Base-by-base conservation (phyloP, 2,329 filamentous ascomycete species). In the Triangularia setosa region DNA sequence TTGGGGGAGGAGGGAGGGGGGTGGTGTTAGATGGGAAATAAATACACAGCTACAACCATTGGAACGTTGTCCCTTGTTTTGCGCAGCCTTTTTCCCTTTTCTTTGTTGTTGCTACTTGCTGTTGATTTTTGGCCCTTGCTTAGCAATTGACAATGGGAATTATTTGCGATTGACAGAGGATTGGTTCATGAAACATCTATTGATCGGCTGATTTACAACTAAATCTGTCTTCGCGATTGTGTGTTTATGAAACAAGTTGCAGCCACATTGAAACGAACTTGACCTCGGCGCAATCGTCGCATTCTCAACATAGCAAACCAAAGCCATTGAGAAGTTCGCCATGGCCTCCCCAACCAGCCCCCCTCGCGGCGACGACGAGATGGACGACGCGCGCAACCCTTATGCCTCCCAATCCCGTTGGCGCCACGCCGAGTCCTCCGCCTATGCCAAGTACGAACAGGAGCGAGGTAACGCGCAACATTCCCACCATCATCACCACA, bases 391-490 rank as follows among this genome's bases (percentile, higher is more conserved):
- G 33, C 76, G 72, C 64, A 86, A 87, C 70, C 84, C 83, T 2
- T 77, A 88, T 71, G 81, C 82, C 40, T 88, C 86, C 8, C 71
- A 80, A 48, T 87, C 78, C 72, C 79, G 79, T 69, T 89, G 87
- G 87, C 83, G 86, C 62, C 87, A 89, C 72, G 84, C 88, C 72
- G 87, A 89, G 72, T 88, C 86, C 1, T 78, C 78, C 12, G 78
- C 84, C 33, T 89, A 80, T 71, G 79, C 80, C 58, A 79, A 80
- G 59, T 77, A 82, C 72, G 84, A 83, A 33, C 79, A 62, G 69
- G 58, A 53, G n/a, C 58, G 58, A 18, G 40, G 16, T 55, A 58
- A 61, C 57, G 28, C 21, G 9, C 57, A 57, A n/a, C 66, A 69
- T 44, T 65, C 68, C 58, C 59, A 70, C 69, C 69, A 67, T 68